A percentile compares a stretch with the other conserved stretches of the same genome.
Conservation (phyloP, 148 eudicot species). For the Fagopyrum homotropicum region DNA sequence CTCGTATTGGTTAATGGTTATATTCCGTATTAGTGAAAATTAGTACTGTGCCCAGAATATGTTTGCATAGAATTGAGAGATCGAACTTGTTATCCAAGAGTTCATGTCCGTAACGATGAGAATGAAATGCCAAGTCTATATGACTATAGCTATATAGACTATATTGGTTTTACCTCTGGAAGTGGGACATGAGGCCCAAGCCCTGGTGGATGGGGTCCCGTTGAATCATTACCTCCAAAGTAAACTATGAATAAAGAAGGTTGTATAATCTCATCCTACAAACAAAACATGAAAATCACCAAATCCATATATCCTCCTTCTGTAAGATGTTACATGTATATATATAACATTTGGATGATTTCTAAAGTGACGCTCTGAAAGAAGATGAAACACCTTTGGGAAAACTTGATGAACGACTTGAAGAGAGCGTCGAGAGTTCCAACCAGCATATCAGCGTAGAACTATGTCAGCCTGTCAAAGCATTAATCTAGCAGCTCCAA, state of each 20-base stretch:
- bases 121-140: no score
- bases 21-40: no score
- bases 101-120: no score
- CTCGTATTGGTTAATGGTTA: no score
- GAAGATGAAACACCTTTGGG: conserved; percentile 54
- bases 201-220: conserved; percentile 35
- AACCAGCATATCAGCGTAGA: conserved; percentile 76
- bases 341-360: background rate
- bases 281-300: background rate
- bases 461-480: conserved; percentile 68
- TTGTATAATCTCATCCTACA: conserved; percentile 41
- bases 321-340: background rate
- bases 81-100: no score
- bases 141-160: no score
- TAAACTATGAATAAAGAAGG: conserved; percentile 60
- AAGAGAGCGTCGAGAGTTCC: conserved; percentile 89
- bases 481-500: background rate
- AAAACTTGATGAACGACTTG: conserved; percentile 71
- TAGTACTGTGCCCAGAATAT: no score
- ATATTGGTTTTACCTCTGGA: conserved; percentile 24
- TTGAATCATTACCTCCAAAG: conserved; percentile 64
- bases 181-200: conserved; percentile 63
- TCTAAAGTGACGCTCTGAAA: background rate
- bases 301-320: background rate
- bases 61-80: no score